Evolutionary conservation across 1,139 yeast genomes (phyloP).

Genomic region (Zhuliangozyma parablackwelliae): DNA sequence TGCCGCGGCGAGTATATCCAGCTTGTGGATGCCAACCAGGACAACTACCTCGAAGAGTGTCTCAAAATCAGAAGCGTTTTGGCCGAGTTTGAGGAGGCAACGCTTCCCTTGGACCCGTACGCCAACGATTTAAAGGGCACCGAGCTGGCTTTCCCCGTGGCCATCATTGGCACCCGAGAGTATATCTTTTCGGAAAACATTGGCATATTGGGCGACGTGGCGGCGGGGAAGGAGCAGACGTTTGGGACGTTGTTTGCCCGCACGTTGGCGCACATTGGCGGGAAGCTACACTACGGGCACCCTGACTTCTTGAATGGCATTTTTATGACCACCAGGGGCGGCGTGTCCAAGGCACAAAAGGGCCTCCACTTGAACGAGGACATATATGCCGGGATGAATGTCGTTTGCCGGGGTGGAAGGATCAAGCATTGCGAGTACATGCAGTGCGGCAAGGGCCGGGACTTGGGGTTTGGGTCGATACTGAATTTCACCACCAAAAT

Average conservation of each 20-base stretch:
- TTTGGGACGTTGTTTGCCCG: constrained; percentile 54
- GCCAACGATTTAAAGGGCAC: constrained; percentile 19
- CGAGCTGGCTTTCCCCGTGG: constrained; percentile 39
- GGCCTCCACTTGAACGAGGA: constrained; percentile 55
- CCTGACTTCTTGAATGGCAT: constrained; percentile 49
- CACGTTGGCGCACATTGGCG: constrained; percentile 53
- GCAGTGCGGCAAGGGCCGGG: constrained; percentile 58
- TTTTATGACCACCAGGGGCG: constrained; percentile 54
- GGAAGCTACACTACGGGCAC: constrained; percentile 54
- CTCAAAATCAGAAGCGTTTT: constrained; percentile 48
- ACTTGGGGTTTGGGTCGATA: constrained; percentile 51
- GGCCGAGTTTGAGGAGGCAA: constrained; percentile 47
- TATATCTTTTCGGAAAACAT: constrained; percentile 52
- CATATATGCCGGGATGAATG: constrained; percentile 56
- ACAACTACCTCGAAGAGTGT: constrained; percentile 53
- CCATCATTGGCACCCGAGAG: constrained; percentile 52
- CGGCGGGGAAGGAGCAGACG: constrained; percentile 57
- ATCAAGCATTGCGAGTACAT: constrained; percentile 54
- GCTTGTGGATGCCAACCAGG: constrained; percentile 54
- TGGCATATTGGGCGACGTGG: constrained; percentile 52
- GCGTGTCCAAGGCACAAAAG: constrained; percentile 52
- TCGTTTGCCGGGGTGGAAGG: constrained; percentile 47
- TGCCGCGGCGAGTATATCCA: constrained; percentile 53
- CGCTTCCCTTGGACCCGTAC: constrained; percentile 31
- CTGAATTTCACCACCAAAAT: constrained; percentile 52